Percentiles rank a stretch among this genome's conserved stretches.
These are phyloP conservation scores for Colletotrichum incanum DNA, from an alignment of 2,329 filamentous ascomycete genomes.

Conservation along the genomic window DNA sequence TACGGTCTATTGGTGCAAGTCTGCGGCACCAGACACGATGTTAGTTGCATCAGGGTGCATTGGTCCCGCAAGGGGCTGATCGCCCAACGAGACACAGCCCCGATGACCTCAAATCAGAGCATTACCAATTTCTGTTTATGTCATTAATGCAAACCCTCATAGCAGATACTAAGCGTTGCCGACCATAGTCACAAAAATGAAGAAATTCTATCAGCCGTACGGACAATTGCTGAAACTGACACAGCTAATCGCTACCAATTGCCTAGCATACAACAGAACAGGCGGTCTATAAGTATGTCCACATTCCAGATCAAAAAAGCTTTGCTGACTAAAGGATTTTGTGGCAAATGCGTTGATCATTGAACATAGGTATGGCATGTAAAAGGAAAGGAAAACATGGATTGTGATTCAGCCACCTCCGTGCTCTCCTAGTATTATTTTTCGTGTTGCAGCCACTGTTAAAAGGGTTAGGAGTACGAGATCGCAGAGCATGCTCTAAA, in stretches of 20 bases:
- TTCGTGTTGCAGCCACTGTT: background rate
- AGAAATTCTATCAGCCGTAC: too few species aligned
- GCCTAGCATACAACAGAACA: background rate
- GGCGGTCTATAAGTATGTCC: too few species aligned
- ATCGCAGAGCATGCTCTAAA: conserved; percentile 14
- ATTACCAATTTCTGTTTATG: background rate
- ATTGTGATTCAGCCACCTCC: background rate
- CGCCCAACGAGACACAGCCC: background rate
- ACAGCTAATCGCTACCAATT: background rate
- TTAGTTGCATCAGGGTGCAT: conserved; percentile 27
- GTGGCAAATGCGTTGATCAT: conserved; percentile 8
- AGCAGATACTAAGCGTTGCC: background rate
- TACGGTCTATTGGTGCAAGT: background rate
- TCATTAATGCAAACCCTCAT: background rate
- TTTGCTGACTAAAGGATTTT: background rate
- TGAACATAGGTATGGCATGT: background rate
- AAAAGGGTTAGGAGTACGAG: background rate
- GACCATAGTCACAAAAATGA: too few species aligned
- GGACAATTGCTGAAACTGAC: background rate
- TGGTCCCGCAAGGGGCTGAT: background rate
- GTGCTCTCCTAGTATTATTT: background rate
- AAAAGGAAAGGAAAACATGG: background rate
- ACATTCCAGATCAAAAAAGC: background rate
- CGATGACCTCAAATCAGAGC: conserved; percentile 12
- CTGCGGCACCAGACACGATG: background rate